Evolutionary conservation across 164 flowering plant species (phyloP), one percentile per base, ranked within the genome.

Genomic region (Aristolochia fimbriata): DNA sequence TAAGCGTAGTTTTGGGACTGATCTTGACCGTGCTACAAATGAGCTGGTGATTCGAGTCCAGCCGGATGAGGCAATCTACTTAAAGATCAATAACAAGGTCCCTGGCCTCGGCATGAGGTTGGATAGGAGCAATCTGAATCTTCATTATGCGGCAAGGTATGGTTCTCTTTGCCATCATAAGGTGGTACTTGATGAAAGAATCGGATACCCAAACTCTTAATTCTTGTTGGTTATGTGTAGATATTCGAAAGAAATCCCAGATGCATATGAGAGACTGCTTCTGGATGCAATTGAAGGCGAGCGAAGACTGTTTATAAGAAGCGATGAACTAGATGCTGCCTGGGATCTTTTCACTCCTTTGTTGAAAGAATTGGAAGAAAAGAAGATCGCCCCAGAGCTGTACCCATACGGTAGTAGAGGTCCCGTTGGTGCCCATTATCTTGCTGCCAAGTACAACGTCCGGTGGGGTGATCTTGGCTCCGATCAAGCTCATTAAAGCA

Each of bases 321-420:
- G 96, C 33, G 98, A 92, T 58, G 96, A 92, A 67, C 78, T 92
- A 1, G 84, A 87, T 76, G 98, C 96, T 17, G 95, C 98, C 23
- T 92, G 98, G 98, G 59, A 80, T 0, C 82, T 88, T 17, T 92
- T 92, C 72, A 87, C 95, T 3, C 98, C 98, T 6, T 57, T 84
- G 30, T 60, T 92, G 66, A 84, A 83, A 53, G 89, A 92, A 65
- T 67, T 92, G 3, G 96, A 92, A 70, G 83, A 87, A 68, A 91
- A 81, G 72, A 89, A 77, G 74, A 80, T 78, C 0, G 71, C 73
- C 21, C 98, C 98, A 1, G 98, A 92, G 73, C 79, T 79, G 52
- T 92, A 89, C 65, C 98, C 98, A 0, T 84, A 85, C 51, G 95
- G 98, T 0, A 92, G 98, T 67, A 74, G 98, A 45, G 98, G 98